phyloP scores from a whole-genome alignment of 371 early-diverging fungal genomes.

The Capillidium heterosporum region DNA sequence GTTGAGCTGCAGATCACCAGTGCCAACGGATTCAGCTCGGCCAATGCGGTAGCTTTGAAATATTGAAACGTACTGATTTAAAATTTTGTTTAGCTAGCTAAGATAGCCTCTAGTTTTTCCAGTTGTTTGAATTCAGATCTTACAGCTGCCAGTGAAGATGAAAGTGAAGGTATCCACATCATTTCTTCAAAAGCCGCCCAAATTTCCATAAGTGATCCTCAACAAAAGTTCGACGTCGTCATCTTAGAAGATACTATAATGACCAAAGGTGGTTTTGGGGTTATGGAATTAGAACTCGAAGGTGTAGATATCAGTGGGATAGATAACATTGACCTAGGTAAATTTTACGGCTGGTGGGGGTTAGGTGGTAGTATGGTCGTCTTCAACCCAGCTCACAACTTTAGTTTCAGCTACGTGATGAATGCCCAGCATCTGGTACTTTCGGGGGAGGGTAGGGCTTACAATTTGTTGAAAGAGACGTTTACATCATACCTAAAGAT shows the following conservation, averaged over 20 bases:
- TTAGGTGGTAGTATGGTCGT: conserved; percentile 30
- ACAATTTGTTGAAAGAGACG: conserved; percentile 1
- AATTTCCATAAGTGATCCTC: not conserved
- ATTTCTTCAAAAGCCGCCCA: not conserved
- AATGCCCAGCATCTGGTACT: conserved; percentile 13
- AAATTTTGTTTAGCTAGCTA: not conserved
- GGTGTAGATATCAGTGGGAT: not conserved
- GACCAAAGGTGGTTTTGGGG: conserved; percentile 16
- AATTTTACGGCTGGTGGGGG: conserved; percentile 31
- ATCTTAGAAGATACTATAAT: conserved; percentile 7
- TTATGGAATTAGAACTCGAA: conserved; percentile 13
- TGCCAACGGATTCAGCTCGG: too few species aligned
- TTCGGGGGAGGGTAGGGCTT: conserved; percentile 4
- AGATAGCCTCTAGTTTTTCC: not conserved
- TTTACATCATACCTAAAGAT: too few species aligned
- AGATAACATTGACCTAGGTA: not conserved
- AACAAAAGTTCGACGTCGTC: conserved; percentile 7
- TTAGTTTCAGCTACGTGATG: conserved; percentile 32
- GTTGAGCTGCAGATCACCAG: too few species aligned
- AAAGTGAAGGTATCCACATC: not conserved
- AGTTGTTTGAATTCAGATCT: not conserved
- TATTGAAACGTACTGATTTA: too few species aligned
- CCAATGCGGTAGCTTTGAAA: too few species aligned
- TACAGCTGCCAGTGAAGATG: too few species aligned
- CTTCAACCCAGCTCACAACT: conserved; percentile 28